Evolutionary conservation across 2,329 filamentous ascomycete genomes (phyloP).

Genomic region (Pseudofabraea citricarpa): DNA sequence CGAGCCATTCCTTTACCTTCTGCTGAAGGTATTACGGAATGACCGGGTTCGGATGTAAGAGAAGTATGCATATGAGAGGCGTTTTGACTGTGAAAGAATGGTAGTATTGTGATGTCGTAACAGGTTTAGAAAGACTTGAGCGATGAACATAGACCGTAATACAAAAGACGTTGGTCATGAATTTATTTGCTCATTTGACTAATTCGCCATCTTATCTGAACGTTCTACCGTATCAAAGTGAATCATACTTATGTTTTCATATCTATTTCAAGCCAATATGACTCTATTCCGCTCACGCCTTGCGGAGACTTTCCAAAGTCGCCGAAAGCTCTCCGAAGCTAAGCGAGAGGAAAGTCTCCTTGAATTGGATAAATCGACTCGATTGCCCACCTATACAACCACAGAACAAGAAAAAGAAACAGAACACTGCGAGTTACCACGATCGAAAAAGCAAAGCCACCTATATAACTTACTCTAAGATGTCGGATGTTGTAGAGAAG

Average conservation of each 20-base stretch:
- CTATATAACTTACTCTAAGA: slow-evolving; percentile 4
- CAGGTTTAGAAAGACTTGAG: too few species aligned
- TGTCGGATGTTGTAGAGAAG: slow-evolving; percentile 29
- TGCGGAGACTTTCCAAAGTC: slow-evolving; percentile 8
- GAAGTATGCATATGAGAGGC: slow-evolving; percentile 10
- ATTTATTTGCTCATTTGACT: not conserved
- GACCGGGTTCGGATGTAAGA: slow-evolving; percentile 3
- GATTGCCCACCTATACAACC: slow-evolving; percentile 1
- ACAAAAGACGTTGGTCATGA: not conserved
- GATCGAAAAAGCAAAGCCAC: not conserved
- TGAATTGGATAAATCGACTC: not conserved
- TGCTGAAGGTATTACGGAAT: slow-evolving; percentile 38
- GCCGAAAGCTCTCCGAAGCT: slow-evolving; percentile 16
- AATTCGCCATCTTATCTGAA: too few species aligned
- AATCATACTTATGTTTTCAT: too few species aligned
- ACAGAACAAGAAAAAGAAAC: too few species aligned
- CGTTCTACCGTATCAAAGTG: too few species aligned
- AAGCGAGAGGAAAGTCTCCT: slow-evolving; percentile 13
- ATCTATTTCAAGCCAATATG: too few species aligned
- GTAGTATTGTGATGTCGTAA: too few species aligned
- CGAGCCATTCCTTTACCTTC: slow-evolving; percentile 65
- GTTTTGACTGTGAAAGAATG: slow-evolving; percentile 6
- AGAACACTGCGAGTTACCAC: too few species aligned
- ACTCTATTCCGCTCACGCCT: not conserved
- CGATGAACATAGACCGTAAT: too few species aligned